Evolutionary conservation across 257 asterid genomes (phyloP).

Genomic region (Perilla frutescens): DNA sequence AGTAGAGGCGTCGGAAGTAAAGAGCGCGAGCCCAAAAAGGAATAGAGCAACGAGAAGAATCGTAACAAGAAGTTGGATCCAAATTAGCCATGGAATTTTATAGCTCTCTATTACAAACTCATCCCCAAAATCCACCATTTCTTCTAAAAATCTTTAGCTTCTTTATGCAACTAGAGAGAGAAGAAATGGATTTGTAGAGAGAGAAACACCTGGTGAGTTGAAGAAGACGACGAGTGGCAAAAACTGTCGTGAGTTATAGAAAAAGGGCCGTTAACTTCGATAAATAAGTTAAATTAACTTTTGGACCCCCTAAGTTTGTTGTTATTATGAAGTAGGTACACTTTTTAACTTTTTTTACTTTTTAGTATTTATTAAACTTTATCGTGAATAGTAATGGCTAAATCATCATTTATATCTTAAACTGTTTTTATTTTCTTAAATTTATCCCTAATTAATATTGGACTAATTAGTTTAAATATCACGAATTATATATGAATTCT

Average conservation of each 20-base stretch:
- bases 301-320: slow-evolving; percentile 8
- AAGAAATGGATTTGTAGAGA: slow-evolving; percentile 10
- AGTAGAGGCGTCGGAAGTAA: slow-evolving; percentile 41
- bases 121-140: slow-evolving; percentile 70
- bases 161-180: not conserved
- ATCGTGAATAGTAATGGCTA: not conserved
- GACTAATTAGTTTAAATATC: too few species aligned
- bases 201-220: not conserved
- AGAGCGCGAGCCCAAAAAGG: slow-evolving; percentile 57
- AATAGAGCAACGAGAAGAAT: slow-evolving; percentile 64
- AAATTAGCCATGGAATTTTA: slow-evolving; percentile 72
- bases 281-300: not conserved
- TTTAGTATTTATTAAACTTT: not conserved
- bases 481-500: too few species aligned
- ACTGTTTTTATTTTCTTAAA: too few species aligned
- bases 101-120: slow-evolving; percentile 67
- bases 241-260: slow-evolving; percentile 1
- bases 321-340: not conserved
- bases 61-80: slow-evolving; percentile 74
- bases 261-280: slow-evolving; percentile 24
- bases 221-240: slow-evolving; percentile 5
- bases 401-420: too few species aligned
- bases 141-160: not conserved
- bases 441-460: too few species aligned
- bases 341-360: not conserved